phyloP scores from a whole-genome alignment of 2,329 filamentous ascomycete species.

The Apiospora hydei region DNA sequence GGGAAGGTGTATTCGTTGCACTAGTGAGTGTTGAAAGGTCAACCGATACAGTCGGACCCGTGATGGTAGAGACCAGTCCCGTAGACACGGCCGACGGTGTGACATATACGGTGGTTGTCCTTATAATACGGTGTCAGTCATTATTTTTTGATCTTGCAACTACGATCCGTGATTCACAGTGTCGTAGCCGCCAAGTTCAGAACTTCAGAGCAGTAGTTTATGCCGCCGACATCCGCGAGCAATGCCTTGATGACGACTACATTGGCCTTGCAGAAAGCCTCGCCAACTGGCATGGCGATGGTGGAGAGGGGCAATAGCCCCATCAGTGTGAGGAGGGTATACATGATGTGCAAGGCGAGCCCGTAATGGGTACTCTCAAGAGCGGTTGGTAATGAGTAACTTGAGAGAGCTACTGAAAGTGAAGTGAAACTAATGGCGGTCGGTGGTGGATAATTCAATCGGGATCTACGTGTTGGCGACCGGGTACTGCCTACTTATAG shows the following conservation, averaged over 20 bases:
- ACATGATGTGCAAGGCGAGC: background rate
- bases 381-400: background rate
- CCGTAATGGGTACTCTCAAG: background rate
- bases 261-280: conserved; percentile 28
- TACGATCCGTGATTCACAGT: background rate
- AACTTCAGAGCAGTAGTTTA: conserved; percentile 26
- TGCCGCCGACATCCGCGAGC: conserved; percentile 24
- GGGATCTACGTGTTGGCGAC: background rate
- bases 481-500: background rate
- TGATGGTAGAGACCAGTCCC: background rate
- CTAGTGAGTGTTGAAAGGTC: background rate
- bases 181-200: background rate
- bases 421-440: background rate
- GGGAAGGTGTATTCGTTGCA: background rate
- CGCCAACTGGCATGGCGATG: background rate
- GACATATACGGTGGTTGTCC: background rate
- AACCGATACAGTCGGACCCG: background rate
- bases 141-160: background rate
- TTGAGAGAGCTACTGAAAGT: background rate
- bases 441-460: background rate
- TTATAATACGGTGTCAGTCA: background rate
- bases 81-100: background rate
- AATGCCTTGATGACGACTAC: conserved; percentile 25
- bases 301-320: background rate
- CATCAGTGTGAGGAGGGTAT: background rate